Conservation (phyloP, 768 basidiomycete species). For the Pleurotus platypus region DNA sequence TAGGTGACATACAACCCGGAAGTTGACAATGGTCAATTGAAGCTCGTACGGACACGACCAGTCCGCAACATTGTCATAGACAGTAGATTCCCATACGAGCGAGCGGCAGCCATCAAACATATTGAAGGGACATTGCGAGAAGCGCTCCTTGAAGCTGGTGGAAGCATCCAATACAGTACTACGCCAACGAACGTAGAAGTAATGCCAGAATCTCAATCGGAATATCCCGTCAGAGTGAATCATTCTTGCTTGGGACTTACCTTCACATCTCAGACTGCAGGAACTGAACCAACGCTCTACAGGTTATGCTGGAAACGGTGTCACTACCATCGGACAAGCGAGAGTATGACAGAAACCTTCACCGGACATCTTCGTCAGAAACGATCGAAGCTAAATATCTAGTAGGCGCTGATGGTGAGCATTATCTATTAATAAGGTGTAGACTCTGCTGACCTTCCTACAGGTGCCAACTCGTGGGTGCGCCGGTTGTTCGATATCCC, state of each 20-base stretch:
- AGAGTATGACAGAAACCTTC: not conserved
- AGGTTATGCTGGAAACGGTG: not conserved
- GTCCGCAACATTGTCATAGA: conserved; percentile 1
- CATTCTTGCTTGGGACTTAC: too few species aligned
- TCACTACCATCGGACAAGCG: not conserved
- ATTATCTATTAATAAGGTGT: too few species aligned
- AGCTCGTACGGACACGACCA: not conserved
- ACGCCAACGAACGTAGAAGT: too few species aligned
- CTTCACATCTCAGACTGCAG: too few species aligned
- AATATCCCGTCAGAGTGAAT: too few species aligned
- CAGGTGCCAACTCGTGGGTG: conserved; percentile 20
- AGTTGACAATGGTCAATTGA: not conserved
- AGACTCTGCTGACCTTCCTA: too few species aligned
- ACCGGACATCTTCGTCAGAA: not conserved
- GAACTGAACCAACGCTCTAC: too few species aligned
- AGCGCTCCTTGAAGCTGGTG: not conserved
- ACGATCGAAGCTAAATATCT: conserved; percentile 17
- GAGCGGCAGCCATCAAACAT: not conserved
- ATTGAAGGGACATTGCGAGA: conserved; percentile 7
- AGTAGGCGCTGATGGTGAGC: conserved; percentile 19
- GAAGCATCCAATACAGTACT: not conserved
- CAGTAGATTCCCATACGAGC: conserved; percentile 4
- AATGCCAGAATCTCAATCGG: too few species aligned
- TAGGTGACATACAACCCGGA: conserved; percentile 9
- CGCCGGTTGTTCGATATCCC: conserved; percentile 11